phyloP scores from a whole-genome alignment of 805 yeast species.

The Wickerhamomyces sydowiorum region DNA sequence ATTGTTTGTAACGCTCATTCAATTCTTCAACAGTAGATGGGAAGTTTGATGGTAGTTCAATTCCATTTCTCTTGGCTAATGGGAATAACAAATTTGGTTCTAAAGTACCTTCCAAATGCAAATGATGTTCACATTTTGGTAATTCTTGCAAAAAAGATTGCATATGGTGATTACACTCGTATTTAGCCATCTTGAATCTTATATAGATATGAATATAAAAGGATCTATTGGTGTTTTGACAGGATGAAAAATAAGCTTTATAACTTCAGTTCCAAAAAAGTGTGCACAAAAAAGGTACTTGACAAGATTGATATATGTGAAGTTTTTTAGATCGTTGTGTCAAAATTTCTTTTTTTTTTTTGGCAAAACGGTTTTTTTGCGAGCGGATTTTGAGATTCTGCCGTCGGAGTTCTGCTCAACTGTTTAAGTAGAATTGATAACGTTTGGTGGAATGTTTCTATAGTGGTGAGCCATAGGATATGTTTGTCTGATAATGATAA shows the following conservation, averaged over 20 bases:
- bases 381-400: too few species aligned
- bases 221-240: too few species aligned
- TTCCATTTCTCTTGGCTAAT: constrained; percentile 59
- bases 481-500: too few species aligned
- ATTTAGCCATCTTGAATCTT: constrained; percentile 12
- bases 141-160: constrained; percentile 54
- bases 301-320: too few species aligned
- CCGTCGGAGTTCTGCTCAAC: neutral
- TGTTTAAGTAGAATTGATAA: too few species aligned
- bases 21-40: constrained; percentile 56
- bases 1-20: constrained; percentile 51
- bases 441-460: too few species aligned
- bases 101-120: constrained; percentile 78
- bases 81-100: constrained; percentile 71
- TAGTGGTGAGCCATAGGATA: too few species aligned
- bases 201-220: neutral
- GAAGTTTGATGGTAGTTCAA: constrained; percentile 54
- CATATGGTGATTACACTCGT: constrained; percentile 33
- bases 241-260: too few species aligned
- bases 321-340: neutral
- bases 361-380: neutral
- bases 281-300: too few species aligned
- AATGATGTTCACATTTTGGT: constrained; percentile 86
- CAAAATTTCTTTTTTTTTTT: neutral
- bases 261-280: too few species aligned